Base-by-base conservation (phyloP, 2,329 filamentous ascomycete species). In the Colletotrichum lupini region DNA sequence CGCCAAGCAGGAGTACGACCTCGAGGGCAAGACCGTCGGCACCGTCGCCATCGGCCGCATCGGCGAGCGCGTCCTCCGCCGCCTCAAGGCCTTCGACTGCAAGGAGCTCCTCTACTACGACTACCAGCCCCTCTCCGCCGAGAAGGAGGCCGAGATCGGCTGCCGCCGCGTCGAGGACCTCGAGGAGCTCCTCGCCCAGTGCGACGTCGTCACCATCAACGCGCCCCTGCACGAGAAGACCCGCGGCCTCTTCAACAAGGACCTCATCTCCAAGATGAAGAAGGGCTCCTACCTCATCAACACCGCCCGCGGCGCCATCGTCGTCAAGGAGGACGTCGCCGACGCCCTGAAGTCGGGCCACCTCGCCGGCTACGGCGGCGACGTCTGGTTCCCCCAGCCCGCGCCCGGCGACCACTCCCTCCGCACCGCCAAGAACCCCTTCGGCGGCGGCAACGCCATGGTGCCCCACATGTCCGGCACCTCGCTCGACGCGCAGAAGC, bases 51-150 rank as follows among this genome's bases (percentile, higher is more conserved):
- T 98, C 75, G 97, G 97, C 84, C 95, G 97, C 83, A 99, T 99
- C 80, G 97, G 97, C 81, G 95, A 98, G 92, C 95, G 97, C 86
- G 97, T 99, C 72, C 92, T 99, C 79, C 94, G 96, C 85, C 92
- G 97, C 77, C 93, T 99, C 80, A 97, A 97, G 92, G 88, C 95
- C 77, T 99, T 99, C 82, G 96, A 98, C 89, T 99, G 97, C 94
- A 98, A 98, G 92, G 96, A 98, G 90, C 91, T 99, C 63, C 91
- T 98, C 76, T 99, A 99, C 94, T 98, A 94, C 84, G 97, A 99
- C 88, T 99, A 99, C 93, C 97, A 99, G 90, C 95, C 96, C 65
- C 90, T 99, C 77, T 89, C 87, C 74, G 81, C 94, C 74, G 95
- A 98, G 88, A 89, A 92, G 80, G 95, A 98, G 91, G 92, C 93